These are phyloP conservation scores for Sisymbrium altissimum DNA, from an alignment of 345 rosid species.

Conservation along the genomic window DNA sequence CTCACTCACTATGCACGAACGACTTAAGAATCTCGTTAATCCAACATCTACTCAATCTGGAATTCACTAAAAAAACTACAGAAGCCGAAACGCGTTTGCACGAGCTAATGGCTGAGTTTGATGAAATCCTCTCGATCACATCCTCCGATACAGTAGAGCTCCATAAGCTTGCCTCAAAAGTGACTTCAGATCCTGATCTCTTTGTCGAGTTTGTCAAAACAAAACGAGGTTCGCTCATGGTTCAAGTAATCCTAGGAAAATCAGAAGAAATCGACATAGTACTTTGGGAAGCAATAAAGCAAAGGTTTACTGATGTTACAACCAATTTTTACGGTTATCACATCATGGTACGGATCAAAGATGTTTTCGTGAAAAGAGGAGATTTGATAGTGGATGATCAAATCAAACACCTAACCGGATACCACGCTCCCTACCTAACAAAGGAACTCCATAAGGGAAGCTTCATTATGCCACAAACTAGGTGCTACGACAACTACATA, in stretches of 20 bases:
- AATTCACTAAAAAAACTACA: neutral
- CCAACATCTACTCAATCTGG: neutral
- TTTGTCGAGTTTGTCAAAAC: neutral
- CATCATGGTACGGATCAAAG: too few relatives aligned
- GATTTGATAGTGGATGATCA: too few relatives aligned
- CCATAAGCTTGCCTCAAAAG: neutral
- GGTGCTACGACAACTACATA: too few relatives aligned
- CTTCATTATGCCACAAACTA: too few relatives aligned
- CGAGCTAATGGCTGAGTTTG: constrained; percentile 1
- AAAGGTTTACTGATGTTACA: neutral
- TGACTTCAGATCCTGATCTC: neutral
- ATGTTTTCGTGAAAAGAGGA: too few relatives aligned
- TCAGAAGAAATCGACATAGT: too few relatives aligned
- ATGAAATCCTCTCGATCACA: neutral
- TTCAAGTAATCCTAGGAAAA: too few relatives aligned
- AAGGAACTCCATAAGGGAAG: too few relatives aligned
- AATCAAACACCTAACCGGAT: too few relatives aligned
- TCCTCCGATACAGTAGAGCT: neutral
- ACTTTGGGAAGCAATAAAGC: neutral
- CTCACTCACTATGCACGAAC: neutral
- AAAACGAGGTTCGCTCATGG: too few relatives aligned
- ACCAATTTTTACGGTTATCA: neutral
- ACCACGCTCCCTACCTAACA: too few relatives aligned
- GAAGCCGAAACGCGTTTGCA: neutral
- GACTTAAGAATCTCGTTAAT: neutral